Conservation (phyloP, 768 basidiomycete genomes). For the Podaxis sp. region DNA sequence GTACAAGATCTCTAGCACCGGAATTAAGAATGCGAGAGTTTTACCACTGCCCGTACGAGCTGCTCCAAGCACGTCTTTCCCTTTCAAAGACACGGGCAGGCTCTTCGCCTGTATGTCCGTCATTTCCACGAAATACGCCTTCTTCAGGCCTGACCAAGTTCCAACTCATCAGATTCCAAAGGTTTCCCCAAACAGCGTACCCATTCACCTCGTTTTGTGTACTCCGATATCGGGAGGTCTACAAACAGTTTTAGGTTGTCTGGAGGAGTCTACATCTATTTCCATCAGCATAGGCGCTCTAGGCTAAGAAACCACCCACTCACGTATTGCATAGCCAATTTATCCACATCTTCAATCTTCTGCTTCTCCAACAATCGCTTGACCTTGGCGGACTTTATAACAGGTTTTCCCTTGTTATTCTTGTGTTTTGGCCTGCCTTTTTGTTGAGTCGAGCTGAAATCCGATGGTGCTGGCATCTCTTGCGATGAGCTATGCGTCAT, state of each 20-base stretch:
- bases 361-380: slow-evolving; percentile 46
- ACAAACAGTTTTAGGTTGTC: slow-evolving; percentile 54
- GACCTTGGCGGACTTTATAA: slow-evolving; percentile 23
- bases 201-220: slow-evolving; percentile 63
- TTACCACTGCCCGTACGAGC: slow-evolving; percentile 96
- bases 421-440: slow-evolving; percentile 12
- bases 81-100: slow-evolving; percentile 86
- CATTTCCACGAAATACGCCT: slow-evolving; percentile 81
- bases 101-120: slow-evolving; percentile 92
- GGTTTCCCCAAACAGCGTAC: neutral
- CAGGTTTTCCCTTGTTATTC: slow-evolving; percentile 17
- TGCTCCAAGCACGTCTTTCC: slow-evolving; percentile 94
- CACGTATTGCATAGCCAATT: slow-evolving; percentile 47
- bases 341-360: slow-evolving; percentile 46
- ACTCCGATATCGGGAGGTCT: slow-evolving; percentile 77
- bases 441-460: neutral
- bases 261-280: slow-evolving; percentile 41
- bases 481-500: too few relatives aligned
- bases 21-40: slow-evolving; percentile 93
- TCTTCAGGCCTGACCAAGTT: slow-evolving; percentile 64
- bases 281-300: slow-evolving; percentile 11
- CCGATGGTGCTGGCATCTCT: too few relatives aligned
- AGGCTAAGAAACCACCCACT: slow-evolving; percentile 11
- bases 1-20: slow-evolving; percentile 86
- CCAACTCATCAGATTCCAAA: neutral